Evolutionary conservation across 331 rosid species (phyloP).

Genomic region (Prunus yedoensis): DNA sequence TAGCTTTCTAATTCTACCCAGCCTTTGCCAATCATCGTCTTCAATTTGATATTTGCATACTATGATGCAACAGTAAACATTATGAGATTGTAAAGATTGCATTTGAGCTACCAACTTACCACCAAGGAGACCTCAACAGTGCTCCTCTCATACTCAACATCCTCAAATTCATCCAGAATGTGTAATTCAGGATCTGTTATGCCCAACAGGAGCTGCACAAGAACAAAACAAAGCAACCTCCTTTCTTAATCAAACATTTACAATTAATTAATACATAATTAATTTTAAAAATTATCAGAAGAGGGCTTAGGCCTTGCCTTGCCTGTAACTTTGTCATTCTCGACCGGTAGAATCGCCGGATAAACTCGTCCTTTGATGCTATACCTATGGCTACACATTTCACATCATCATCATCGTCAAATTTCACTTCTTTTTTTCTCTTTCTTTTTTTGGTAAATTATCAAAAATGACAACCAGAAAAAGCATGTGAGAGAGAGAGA

Average conservation of each 20-base stretch:
- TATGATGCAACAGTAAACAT: not conserved
- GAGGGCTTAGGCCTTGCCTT: conserved; percentile 30
- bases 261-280: not conserved
- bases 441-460: not conserved
- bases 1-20: not conserved
- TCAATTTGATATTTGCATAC: not conserved
- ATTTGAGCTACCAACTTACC: conserved; percentile 27
- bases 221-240: not conserved
- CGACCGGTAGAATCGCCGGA: conserved; percentile 83
- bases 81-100: not conserved
- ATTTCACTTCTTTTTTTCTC: not conserved
- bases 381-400: conserved; percentile 59
- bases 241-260: not conserved
- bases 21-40: not conserved
- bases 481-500: conserved; percentile 1
- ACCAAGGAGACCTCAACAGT: conserved; percentile 51
- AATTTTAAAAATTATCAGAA: too few species aligned
- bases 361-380: conserved; percentile 82
- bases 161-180: conserved; percentile 75
- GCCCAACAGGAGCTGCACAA: conserved; percentile 63
- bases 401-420: not conserved
- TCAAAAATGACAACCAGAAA: not conserved
- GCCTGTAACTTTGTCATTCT: conserved; percentile 51
- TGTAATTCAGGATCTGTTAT: conserved; percentile 62
- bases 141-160: conserved; percentile 67